Evolutionary conservation across 352 stramenopile species (phyloP).

Genomic region (Phytophthora pisi): DNA sequence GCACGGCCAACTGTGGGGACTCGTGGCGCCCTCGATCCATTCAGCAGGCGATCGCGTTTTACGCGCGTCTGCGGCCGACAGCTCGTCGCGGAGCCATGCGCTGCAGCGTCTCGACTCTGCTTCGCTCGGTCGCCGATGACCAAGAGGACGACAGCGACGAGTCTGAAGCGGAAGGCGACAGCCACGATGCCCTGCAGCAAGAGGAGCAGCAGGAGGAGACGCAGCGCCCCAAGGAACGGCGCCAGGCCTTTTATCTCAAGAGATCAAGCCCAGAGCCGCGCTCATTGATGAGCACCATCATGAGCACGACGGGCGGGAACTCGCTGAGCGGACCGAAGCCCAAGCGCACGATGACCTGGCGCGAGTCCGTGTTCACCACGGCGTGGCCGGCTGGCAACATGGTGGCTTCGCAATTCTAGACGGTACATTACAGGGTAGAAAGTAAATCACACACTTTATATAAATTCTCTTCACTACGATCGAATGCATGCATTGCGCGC

Average conservation of each 20-base stretch:
- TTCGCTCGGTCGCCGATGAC: slow-evolving; percentile 10
- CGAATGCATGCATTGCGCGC: background rate
- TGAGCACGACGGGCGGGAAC: slow-evolving; percentile 13
- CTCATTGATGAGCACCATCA: slow-evolving; percentile 32
- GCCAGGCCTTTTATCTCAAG: slow-evolving; percentile 33
- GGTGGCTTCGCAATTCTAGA: background rate
- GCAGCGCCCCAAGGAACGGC: slow-evolving; percentile 15
- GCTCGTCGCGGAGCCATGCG: slow-evolving; percentile 39
- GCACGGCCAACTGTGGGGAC: slow-evolving; percentile 42
- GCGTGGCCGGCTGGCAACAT: slow-evolving; percentile 9
- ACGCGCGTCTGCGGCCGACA: slow-evolving; percentile 38
- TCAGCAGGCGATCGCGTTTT: slow-evolving; percentile 62
- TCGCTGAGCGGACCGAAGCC: slow-evolving; percentile 17
- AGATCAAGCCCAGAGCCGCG: slow-evolving; percentile 8
- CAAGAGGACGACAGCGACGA: slow-evolving; percentile 10
- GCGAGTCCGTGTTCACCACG: slow-evolving; percentile 27
- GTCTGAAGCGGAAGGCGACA: slow-evolving; percentile 7
- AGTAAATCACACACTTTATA: background rate
- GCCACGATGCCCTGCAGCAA: background rate
- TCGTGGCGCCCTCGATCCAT: slow-evolving; percentile 51
- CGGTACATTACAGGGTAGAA: background rate
- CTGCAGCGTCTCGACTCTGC: slow-evolving; percentile 31
- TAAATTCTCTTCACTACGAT: background rate
- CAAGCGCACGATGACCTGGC: slow-evolving; percentile 28
- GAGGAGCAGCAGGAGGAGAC: slow-evolving; percentile 17